Percentiles rank a stretch among this genome's conserved stretches.
Evolutionary conservation across 257 asterid genomes (phyloP).

Genomic region (Nicotiana tomentosiformis): DNA sequence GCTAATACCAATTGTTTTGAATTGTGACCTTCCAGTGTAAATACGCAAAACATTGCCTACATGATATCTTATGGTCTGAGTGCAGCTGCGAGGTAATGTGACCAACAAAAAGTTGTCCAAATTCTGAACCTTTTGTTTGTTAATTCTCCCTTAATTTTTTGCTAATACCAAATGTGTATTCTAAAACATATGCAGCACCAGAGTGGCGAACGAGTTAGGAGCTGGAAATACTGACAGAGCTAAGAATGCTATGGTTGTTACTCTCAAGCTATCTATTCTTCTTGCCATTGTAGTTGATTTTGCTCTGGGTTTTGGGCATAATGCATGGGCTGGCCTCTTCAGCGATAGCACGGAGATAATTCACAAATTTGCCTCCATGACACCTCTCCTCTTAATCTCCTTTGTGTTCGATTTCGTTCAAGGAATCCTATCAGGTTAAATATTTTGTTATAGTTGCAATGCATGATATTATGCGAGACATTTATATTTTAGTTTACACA

Average conservation of each 20-base stretch:
- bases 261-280: constrained; percentile 47
- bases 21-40: constrained; percentile 22
- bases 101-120: background rate
- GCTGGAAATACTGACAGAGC: constrained; percentile 59
- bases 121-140: background rate
- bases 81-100: constrained; percentile 72
- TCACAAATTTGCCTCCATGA: constrained; percentile 49
- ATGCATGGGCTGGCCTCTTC: constrained; percentile 64
- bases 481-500: too few species aligned
- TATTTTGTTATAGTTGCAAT: too few species aligned
- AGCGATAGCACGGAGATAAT: constrained; percentile 53
- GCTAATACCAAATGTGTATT: background rate
- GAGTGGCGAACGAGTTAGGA: constrained; percentile 88
- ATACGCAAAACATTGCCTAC: constrained; percentile 37
- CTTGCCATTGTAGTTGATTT: constrained; percentile 33
- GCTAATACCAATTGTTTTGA: background rate
- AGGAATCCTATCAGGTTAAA: constrained; percentile 63
- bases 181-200: constrained; percentile 45
- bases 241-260: constrained; percentile 55
- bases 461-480: background rate
- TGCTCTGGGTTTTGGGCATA: constrained; percentile 47
- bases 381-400: constrained; percentile 57
- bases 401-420: constrained; percentile 56
- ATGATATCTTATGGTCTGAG: constrained; percentile 76
- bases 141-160: background rate